phyloP scores from a whole-genome alignment of 306 rosid species.

The Pyrus communis region DNA sequence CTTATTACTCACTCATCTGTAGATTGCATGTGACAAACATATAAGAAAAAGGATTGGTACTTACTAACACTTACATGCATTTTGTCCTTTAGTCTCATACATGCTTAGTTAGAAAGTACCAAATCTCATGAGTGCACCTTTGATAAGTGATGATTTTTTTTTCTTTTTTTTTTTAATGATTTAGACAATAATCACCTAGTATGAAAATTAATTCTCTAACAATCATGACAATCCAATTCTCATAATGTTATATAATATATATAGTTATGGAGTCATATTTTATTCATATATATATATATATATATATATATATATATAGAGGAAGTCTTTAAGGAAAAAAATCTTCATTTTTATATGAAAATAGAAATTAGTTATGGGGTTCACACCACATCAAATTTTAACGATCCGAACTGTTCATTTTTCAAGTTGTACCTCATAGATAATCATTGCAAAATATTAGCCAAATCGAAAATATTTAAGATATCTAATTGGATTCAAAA shows the following conservation, averaged over 20 bases:
- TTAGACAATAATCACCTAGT: background rate
- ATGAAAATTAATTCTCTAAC: background rate
- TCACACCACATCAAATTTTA: too few relatives aligned
- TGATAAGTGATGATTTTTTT: background rate
- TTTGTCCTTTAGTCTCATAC: background rate
- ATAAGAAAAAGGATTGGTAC: background rate
- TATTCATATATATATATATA: too few relatives aligned
- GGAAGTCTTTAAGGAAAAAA: too few relatives aligned
- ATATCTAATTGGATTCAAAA: too few relatives aligned
- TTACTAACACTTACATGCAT: background rate
- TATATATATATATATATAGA: too few relatives aligned
- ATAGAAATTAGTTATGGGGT: too few relatives aligned
- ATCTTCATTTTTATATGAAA: too few relatives aligned
- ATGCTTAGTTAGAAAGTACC: background rate
- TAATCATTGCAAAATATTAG: too few relatives aligned
- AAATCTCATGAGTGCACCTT: background rate
- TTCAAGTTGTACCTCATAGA: too few relatives aligned
- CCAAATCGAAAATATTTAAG: too few relatives aligned
- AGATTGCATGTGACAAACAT: conserved; percentile 4
- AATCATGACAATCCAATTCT: background rate
- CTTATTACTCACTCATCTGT: conserved; percentile 5
- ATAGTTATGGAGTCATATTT: too few relatives aligned
- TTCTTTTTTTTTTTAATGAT: background rate
- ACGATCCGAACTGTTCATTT: too few relatives aligned
- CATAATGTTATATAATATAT: background rate